Evolutionary conservation across 148 eudicot genomes (phyloP).

Genomic region (Linanthus parryae): DNA sequence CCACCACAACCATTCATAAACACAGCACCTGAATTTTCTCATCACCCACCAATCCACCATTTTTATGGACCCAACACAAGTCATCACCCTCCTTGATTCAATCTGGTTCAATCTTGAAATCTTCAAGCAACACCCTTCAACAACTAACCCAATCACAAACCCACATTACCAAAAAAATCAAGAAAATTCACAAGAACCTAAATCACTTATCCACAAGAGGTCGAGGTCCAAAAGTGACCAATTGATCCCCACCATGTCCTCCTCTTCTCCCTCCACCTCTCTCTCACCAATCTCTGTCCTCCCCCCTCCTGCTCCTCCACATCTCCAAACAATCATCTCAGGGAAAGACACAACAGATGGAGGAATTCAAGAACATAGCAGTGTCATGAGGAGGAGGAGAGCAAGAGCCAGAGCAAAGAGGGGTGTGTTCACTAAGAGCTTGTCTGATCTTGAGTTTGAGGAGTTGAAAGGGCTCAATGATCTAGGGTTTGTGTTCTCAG

Average conservation of each 20-base stretch:
- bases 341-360: constrained; percentile 17
- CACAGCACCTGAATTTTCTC: no score
- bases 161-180: no score
- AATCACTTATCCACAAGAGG: constrained; percentile 20
- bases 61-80: constrained; percentile 45
- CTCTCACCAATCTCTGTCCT: constrained; percentile 44
- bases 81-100: constrained; percentile 47
- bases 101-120: constrained; percentile 37
- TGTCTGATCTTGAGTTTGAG: constrained; percentile 63
- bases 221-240: constrained; percentile 34
- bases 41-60: constrained; percentile 17
- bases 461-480: constrained; percentile 81
- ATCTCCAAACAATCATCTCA: constrained; percentile 34
- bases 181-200: constrained; percentile 8
- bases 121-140: constrained; percentile 17
- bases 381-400: constrained; percentile 7
- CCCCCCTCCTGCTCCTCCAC: constrained; percentile 18
- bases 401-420: constrained; percentile 18
- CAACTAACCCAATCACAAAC: no score
- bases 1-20: not conserved
- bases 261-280: constrained; percentile 13
- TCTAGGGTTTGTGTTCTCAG: constrained; percentile 70
- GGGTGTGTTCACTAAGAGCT: constrained; percentile 50
- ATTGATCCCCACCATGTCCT: constrained; percentile 17
- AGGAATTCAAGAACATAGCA: not conserved